Evolutionary conservation across 208 protist genomes (phyloP), one percentile per base, ranked within the genome.

Genomic region (Zelonia costaricensis): DNA sequence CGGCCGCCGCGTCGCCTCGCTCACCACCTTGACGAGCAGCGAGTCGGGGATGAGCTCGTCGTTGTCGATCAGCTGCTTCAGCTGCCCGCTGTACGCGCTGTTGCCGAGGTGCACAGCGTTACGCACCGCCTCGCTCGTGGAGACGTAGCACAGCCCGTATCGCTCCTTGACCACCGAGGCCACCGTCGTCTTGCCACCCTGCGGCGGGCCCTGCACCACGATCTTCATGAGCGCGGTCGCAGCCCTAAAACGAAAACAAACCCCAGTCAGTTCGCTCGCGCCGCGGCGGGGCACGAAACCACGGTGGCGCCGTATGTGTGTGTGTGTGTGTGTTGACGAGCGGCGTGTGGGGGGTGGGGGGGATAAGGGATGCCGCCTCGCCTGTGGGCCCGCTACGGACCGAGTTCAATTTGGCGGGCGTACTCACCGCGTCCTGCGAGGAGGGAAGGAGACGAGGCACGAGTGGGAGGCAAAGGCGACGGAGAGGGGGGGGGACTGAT

Each of bases 81-180:
- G 63, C 9, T 73, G 67, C 31, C 48, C 31, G 65, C 78, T 87
- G 64, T 76, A 69, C 2, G 69, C 62, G 33, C 76, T 84, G 61
- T 64, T 78, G 62, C 83, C 75, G 3, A 83, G 54, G 31, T 88
- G 78, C 20, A 94, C 82, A 0, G 82, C 85, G 23, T 85, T 86
- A 16, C 80, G 74, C 22, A 94, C 78, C 43, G 84, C 81, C 44
- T 91, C 87, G 25, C 55, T 85, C 18, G 84, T 72, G 27, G 78
- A 82, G 10, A 92, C 73, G 62, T 92, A 85, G 69, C 86, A 95
- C n/a, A 95, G 58, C 23, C 83, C 84, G 69, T 95, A 95, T 20
- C 82, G 76, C 69, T 92, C 89, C 73, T 91, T 90, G 12, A 93
- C 74, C 0, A 91, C 82, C 2, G 82, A 84, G 18, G 80, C 80